Evolutionary conservation across 805 yeast species (phyloP).

Genomic region (Brettanomyces sp.): DNA sequence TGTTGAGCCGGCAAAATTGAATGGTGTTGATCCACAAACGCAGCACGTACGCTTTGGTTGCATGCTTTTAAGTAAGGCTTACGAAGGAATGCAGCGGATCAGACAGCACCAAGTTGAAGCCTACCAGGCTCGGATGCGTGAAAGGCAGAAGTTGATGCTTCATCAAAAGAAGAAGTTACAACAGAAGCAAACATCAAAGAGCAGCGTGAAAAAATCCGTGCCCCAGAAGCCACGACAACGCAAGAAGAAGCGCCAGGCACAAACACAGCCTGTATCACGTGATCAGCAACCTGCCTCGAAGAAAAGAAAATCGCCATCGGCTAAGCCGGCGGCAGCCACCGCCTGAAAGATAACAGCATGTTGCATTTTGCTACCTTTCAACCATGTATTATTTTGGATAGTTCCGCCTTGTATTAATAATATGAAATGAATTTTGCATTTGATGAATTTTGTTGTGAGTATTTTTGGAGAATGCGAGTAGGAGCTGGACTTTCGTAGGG

Average conservation of each 20-base stretch:
- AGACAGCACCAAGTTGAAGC: slow-evolving; percentile 52
- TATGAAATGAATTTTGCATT: no score
- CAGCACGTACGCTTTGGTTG: slow-evolving; percentile 88
- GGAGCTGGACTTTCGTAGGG: no score
- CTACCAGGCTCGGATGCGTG: slow-evolving; percentile 24
- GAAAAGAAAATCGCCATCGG: not conserved
- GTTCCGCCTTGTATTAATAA: no score
- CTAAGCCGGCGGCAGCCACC: no score
- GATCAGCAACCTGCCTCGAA: slow-evolving; percentile 6
- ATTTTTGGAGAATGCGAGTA: no score
- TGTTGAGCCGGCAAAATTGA: slow-evolving; percentile 75
- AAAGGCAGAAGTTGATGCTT: slow-evolving; percentile 13
- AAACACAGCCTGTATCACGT: slow-evolving; percentile 18
- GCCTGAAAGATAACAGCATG: no score
- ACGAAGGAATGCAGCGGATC: slow-evolving; percentile 73
- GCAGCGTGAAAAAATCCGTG: slow-evolving; percentile 1
- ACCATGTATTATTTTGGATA: no score
- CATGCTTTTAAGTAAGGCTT: slow-evolving; percentile 80
- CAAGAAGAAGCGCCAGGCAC: slow-evolving; percentile 27
- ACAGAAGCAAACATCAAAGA: slow-evolving; percentile 3
- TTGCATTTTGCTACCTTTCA: no score
- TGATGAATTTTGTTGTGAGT: no score
- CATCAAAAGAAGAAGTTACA: slow-evolving; percentile 1
- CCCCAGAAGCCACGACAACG: slow-evolving; percentile 16
- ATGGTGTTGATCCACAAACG: slow-evolving; percentile 75